Evolutionary conservation across 768 basidiomycete species (phyloP), one percentile per base, ranked within the genome.

Genomic region (Lactarius quietus): DNA sequence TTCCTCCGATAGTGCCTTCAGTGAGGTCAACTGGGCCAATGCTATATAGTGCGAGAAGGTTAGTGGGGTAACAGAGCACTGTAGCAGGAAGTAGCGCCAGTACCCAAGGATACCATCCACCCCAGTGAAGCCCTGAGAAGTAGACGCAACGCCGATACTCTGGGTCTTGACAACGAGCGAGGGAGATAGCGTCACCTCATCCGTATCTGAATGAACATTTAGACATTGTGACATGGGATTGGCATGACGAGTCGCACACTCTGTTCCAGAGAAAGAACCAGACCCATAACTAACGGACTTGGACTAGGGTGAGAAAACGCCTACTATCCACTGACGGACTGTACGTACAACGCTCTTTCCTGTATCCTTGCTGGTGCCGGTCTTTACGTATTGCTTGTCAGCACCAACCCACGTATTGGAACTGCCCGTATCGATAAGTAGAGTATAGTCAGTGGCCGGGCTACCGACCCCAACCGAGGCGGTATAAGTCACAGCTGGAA

Each of bases 381-480:
- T 84, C 26, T 74, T 77, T 3, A 70, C 75, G 73, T 83, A 88
- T 43, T 73, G 60, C 67, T 76, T 78, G 65, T 71, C 75, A 3
- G 85, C 86, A 48, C 85, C 84, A 39, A 86, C 71, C 85, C 84
- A 87, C n/a, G 82, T 84, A 73, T 83, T 83, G 52, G 76, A 82
- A 75, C 76, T 80, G 80, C 85, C 83, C 1, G 84, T 87, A 62
- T 86, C 85, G 36, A 86, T 84, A 56, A 86, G 77, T 43, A 88
- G 80, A 2, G 73, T 81, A 71, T 79, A 85, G 57, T 77, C 66
- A 6, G 81, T 81, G 3, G 82, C 70, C 7, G 84, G 84, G 55
- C 70, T 76, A 9, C 85, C 85, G 26, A 88, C 78, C 56, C 80
- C 80, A 48, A 86, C 81, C 18, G 78, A 70, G 65, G 79, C 75